A percentile compares a stretch with the other conserved stretches of the same genome.
phyloP scores from a whole-genome alignment of 352 stramenopile genomes.

The Sclerospora graminicola region DNA sequence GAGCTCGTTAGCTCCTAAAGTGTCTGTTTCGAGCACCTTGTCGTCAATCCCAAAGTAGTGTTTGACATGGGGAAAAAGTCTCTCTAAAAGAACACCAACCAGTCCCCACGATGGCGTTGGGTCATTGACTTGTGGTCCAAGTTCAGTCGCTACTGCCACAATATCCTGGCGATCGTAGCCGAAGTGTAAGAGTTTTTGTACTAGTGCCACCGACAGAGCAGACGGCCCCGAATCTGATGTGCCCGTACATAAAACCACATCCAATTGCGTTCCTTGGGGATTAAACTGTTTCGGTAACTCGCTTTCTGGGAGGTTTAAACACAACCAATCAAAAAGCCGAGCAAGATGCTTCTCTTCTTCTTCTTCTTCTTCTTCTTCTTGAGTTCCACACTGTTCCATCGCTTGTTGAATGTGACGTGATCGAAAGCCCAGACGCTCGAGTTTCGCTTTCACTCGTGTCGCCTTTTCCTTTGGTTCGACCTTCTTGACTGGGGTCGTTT shows the following conservation, averaged over 20 bases:
- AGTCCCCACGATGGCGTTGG: too few species aligned
- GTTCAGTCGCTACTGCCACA: slow-evolving; percentile 32
- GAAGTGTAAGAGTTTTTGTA: slow-evolving; percentile 70
- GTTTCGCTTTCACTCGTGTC: slow-evolving; percentile 8
- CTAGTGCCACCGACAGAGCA: slow-evolving; percentile 27
- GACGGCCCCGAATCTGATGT: slow-evolving; percentile 4
- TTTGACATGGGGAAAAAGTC: slow-evolving; percentile 36
- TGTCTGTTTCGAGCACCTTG: too few species aligned
- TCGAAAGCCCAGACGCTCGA: too few species aligned
- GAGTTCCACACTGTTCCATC: slow-evolving; percentile 17
- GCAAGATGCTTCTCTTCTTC: slow-evolving; percentile 20
- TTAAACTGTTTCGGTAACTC: slow-evolving; percentile 81
- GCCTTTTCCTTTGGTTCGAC: slow-evolving; percentile 1
- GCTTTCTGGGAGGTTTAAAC: slow-evolving; percentile 59
- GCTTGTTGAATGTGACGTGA: slow-evolving; percentile 37
- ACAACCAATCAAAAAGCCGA: slow-evolving; percentile 69
- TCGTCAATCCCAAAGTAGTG: slow-evolving; percentile 28
- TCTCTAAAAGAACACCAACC: slow-evolving; percentile 29
- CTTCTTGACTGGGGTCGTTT: neutral
- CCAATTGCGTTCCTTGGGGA: slow-evolving; percentile 82
- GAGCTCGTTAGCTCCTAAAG: slow-evolving; percentile 24
- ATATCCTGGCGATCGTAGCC: slow-evolving; percentile 59
- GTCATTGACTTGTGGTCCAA: too few species aligned
- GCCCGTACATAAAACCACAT: slow-evolving; percentile 46
- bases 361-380: slow-evolving; percentile 6